These are phyloP conservation scores for Sporothrix brunneoviolacea DNA, from an alignment of 2,329 filamentous ascomycete species.

Conservation along the genomic window DNA sequence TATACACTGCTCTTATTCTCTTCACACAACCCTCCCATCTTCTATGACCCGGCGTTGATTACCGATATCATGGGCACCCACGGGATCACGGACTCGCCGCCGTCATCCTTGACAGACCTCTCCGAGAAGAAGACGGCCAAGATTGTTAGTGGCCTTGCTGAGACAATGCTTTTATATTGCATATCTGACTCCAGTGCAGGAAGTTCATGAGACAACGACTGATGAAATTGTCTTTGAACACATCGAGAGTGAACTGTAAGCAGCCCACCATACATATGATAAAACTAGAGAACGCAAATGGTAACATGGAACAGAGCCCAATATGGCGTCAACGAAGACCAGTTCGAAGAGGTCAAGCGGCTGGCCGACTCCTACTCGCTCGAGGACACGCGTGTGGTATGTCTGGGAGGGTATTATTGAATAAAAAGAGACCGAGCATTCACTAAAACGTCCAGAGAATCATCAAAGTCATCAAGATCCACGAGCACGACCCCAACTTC, in stretches of 20 bases:
- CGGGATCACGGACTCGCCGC: slow-evolving; percentile 3
- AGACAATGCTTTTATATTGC: no score
- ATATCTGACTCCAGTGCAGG: no score
- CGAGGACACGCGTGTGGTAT: slow-evolving; percentile 3
- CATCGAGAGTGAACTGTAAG: slow-evolving; percentile 10
- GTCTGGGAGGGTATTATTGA: no score
- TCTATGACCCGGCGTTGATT: no score
- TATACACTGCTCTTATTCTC: no score
- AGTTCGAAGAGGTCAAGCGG: slow-evolving; percentile 12
- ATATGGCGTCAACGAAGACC: slow-evolving; percentile 7
- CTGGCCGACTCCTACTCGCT: slow-evolving; percentile 11
- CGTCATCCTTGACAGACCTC: slow-evolving; percentile 1
- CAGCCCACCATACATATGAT: no score
- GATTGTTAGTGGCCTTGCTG: no score
- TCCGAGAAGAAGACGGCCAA: slow-evolving; percentile 21
- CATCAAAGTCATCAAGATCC: slow-evolving; percentile 22
- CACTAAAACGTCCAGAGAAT: neutral
- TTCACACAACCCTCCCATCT: no score
- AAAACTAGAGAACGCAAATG: neutral
- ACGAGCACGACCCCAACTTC: slow-evolving; percentile 42
- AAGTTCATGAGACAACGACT: neutral
- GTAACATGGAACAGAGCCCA: neutral
- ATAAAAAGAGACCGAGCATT: no score
- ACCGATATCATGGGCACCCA: slow-evolving; percentile 11
- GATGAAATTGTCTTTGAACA: slow-evolving; percentile 9